phyloP scores from a whole-genome alignment of 225 moss, liverwort and hornwort genomes.

The Sphagnum contortum region DNA sequence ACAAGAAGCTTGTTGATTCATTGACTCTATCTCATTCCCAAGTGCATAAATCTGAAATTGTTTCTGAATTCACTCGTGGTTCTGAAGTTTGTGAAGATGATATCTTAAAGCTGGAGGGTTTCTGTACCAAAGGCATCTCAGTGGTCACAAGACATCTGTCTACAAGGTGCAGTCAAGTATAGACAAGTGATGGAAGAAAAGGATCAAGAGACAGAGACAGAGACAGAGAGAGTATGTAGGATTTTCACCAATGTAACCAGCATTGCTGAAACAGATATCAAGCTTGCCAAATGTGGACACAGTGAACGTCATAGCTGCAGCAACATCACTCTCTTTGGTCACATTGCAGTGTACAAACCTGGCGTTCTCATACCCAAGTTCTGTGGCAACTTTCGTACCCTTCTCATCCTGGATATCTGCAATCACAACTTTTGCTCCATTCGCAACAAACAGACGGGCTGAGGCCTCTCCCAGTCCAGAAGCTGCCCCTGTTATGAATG shows the following conservation, averaged over 20 bases:
- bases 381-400: neutral
- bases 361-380: neutral
- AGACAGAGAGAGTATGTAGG: too few relatives aligned
- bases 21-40: too few relatives aligned
- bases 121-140: too few relatives aligned
- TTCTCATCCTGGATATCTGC: constrained; percentile 6
- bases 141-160: too few relatives aligned
- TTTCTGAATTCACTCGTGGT: too few relatives aligned
- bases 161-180: too few relatives aligned
- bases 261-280: constrained; percentile 9
- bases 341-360: constrained; percentile 8
- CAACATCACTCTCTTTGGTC: constrained; percentile 2
- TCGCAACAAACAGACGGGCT: neutral
- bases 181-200: too few relatives aligned
- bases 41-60: too few relatives aligned
- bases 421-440: constrained; percentile 5
- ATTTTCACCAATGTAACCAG: neutral
- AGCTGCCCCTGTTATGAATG: constrained; percentile 5
- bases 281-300: neutral
- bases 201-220: too few relatives aligned
- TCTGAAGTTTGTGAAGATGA: too few relatives aligned
- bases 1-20: too few relatives aligned
- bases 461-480: constrained; percentile 6
- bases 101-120: too few relatives aligned
- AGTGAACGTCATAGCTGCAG: constrained; percentile 1